Evolutionary conservation across 768 basidiomycete species (phyloP), one percentile per base, ranked within the genome.

Genomic region (Boletus rufocinnamomeus): DNA sequence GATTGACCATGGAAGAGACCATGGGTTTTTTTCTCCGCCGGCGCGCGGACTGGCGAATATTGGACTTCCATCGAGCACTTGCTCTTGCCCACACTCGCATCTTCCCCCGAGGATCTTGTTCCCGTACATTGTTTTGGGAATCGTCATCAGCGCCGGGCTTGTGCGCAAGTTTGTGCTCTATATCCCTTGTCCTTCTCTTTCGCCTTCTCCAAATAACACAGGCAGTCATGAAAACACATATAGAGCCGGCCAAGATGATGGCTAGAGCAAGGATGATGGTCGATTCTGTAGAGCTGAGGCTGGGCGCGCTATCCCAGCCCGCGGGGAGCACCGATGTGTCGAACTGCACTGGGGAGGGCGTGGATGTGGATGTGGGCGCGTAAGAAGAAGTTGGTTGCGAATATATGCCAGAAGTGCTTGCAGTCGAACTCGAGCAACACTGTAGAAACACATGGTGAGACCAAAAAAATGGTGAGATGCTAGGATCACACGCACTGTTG

Each of bases 11-110:
- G 14, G 60, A 52, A 47, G 63, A 23, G 19, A 21, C 30, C 9
- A 37, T 2, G 4, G 58, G 50, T 53, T 43, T 65, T 47, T 61
- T 70, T 44, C 80, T 79, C 56, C 89, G 78, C 50, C 84, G 82
- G 38, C 87, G 82, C 9, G 84, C 83, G n/a, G 82, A 75, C 56
- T 82, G 77, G 28, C 84, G 82, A 11, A 83, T 79, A 52, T 85
- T 84, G 3, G 81, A 82, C 61, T 78, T 84, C 89, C 89, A 92
- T 45, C 86, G 80, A 9, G 84, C 84, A 2, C 82, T 84, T 2
- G 88, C 88, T 58, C 74, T 79, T 1, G 80, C 79, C 88, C 87
- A 89, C 49, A 85, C 64, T 63, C 82, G 84, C 69, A 86, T 81
- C 60, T 82, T 82, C 6, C 69, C 68, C 52, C 77, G 81, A 9